Base-by-base conservation (phyloP, 768 basidiomycete genomes). In the Mycena indigotica region DNA sequence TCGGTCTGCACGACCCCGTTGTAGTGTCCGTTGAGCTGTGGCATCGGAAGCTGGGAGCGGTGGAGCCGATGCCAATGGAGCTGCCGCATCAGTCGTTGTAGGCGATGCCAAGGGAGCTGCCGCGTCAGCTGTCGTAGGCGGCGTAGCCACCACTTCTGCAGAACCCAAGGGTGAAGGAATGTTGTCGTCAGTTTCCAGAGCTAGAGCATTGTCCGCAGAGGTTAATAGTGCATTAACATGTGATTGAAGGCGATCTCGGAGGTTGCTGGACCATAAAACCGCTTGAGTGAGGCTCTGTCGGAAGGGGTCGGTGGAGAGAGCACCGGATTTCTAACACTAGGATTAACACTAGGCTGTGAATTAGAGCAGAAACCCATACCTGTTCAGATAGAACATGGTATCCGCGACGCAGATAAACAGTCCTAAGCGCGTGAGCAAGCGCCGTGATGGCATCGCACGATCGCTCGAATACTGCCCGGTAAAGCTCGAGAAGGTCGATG, bases 361-460 rank as follows among this genome's bases (percentile, higher is more conserved):
- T 2, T 16, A 26, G 24, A 16, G 28, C 19, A 23, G 10, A 45
- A 23, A 8, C 3, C 13, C 53, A 48, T 58, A 73, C 69, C 55
- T 62, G 48, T 1, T 23, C 10, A 29, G 69, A 62, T 0, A 61
- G 6, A 1, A 67, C 30, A 3, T 39, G 23, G 41, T 64, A 75
- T 1, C 72, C 72, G 1, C 69, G 63, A 15, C 62, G 45, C 10
- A 25, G 51, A 41, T 77, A 77, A 46, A 72, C 70, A 0, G 60
- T 64, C 21, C 67, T 67, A 2, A 76, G 59, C 0, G 71, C 69
- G 15, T 32, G 76, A 62, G n/a, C n/a, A n/a, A n/a, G n/a, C n/a
- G n/a, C n/a, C n/a, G n/a, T n/a, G n/a, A n/a, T n/a, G n/a, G n/a
- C 74, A 53, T 78, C 69, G 19, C 74, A 76, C 0, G 76, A 74